phyloP scores from a whole-genome alignment of 306 rosid genomes.

The Heteromeles arbutifolia region DNA sequence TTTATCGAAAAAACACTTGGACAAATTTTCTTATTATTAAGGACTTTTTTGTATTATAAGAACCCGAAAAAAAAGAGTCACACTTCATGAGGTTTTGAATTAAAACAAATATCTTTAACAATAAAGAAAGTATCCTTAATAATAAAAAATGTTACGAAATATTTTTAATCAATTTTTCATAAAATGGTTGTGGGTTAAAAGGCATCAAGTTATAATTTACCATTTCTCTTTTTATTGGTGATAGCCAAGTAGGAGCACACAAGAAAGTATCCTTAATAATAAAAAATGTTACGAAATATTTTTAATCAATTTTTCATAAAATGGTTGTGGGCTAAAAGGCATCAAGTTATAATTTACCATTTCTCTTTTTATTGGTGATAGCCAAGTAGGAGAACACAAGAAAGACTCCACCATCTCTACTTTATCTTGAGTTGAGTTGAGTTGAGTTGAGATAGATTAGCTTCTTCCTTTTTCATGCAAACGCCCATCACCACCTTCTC shows the following conservation, averaged over 20 bases:
- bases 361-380: slow-evolving; percentile 21
- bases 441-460: slow-evolving; percentile 15
- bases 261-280: not conserved
- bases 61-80: no score
- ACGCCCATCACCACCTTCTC: slow-evolving; percentile 6
- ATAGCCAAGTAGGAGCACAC: slow-evolving; percentile 48
- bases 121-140: no score
- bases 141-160: no score
- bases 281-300: no score
- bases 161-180: no score
- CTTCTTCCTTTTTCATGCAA: slow-evolving; percentile 27
- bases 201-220: not conserved
- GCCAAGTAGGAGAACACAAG: slow-evolving; percentile 47
- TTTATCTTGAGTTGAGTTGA: slow-evolving; percentile 17
- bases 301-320: no score
- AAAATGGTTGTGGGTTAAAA: not conserved
- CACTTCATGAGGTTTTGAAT: no score
- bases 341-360: not conserved
- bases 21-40: no score
- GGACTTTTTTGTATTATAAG: no score
- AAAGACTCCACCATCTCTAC: slow-evolving; percentile 27
- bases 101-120: no score
- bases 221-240: slow-evolving; percentile 16
- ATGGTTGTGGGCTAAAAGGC: not conserved
- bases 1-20: no score